Base-by-base conservation (phyloP, 345 rosid genomes). In the Tarenaya hassleriana region DNA sequence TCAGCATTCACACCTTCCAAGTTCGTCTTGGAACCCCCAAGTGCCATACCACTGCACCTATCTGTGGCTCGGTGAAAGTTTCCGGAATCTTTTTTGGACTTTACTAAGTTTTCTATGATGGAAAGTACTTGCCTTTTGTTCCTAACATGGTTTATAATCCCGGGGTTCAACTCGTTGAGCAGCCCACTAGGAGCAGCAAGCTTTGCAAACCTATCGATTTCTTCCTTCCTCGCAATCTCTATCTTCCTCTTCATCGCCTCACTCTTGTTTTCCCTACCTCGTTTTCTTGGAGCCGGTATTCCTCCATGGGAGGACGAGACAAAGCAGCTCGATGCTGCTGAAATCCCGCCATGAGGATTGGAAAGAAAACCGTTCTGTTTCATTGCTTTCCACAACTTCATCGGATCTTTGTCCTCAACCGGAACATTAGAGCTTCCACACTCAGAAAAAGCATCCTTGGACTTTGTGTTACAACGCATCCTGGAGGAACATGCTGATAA, bases 61-160 rank as follows among this genome's bases (percentile, higher is more conserved):
- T 46, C 1, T 43, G 12, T 35, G 48, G 13, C 19, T 10, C 58
- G 59, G n/a, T 39, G 2, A 8, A 58, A 39, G 66, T 53, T 54
- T 34, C 61, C 61, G 47, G 51, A 45, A 34, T 66, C 56, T 60
- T 49, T 61, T 61, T 69, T 63, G 43, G 96, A 85, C 69, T 73
- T 75, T 20, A 81, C 80, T 48, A 92, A 47, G 56, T 82, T 82
- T 69, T 85, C 77, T 52, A 92, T 92, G 35, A 92, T 83, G 40
- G 98, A 81, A 66, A 77, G 94, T n/a, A 92, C 98, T 71, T 92
- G 98, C 66, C 66, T 85, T 53, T 69, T 88, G 64, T 92, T 92
- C 50, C 98, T 77, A 29, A 92, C 98, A 58, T 92, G 95, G 67
- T 85, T 81, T 51, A 92, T 85, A 64, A 92, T 92, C 33, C 91